These are phyloP conservation scores for Trichomonas gallinae DNA, from an alignment of 208 protist genomes.

Conservation along the genomic window DNA sequence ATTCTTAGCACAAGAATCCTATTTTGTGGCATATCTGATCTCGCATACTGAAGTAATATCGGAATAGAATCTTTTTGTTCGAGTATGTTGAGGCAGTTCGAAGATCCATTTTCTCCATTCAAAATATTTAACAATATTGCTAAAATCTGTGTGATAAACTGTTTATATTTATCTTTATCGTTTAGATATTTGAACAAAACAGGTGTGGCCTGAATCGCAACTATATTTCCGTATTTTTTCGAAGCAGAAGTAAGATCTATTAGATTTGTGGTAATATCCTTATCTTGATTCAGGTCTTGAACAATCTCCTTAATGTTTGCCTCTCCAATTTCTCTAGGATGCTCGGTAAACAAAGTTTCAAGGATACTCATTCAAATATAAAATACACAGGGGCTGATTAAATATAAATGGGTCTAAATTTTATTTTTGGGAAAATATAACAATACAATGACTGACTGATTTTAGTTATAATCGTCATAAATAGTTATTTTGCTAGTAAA, in stretches of 20 bases:
- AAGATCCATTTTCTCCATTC: not conserved
- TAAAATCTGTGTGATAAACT: not conserved
- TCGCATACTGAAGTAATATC: not conserved
- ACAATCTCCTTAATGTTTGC: not conserved
- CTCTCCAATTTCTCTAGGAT: not conserved
- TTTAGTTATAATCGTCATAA: too few relatives aligned
- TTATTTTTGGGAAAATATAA: too few relatives aligned
- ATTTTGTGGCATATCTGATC: not conserved
- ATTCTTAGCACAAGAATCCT: not conserved
- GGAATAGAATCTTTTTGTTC: not conserved
- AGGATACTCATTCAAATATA: not conserved
- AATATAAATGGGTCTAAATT: too few relatives aligned
- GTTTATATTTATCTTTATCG: not conserved
- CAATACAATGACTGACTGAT: too few relatives aligned
- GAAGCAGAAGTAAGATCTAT: not conserved
- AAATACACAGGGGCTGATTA: too few relatives aligned
- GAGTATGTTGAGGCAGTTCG: not conserved
- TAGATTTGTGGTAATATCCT: not conserved
- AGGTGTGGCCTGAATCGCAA: not conserved
- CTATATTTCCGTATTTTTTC: not conserved
- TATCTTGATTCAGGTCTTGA: not conserved
- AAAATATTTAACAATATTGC: not conserved
- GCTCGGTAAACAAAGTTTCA: not conserved
- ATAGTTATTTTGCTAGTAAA: too few relatives aligned
- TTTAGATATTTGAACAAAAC: not conserved